These are phyloP conservation scores for Pugionium cornutum DNA, from an alignment of 345 rosid species.

Conservation along the genomic window DNA sequence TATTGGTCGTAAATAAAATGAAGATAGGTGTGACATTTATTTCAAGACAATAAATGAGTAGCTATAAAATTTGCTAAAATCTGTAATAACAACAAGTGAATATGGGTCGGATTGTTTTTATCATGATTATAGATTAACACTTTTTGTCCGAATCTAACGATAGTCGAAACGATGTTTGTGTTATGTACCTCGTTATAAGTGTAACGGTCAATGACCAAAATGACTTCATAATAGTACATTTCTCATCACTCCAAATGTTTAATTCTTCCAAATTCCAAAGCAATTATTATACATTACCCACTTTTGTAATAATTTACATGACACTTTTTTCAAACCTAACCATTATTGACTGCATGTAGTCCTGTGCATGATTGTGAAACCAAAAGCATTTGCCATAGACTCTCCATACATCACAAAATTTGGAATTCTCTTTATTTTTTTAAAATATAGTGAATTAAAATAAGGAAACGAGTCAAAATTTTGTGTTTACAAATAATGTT, in stretches of 20 bases:
- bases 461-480: too few relatives aligned
- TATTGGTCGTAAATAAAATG: neutral
- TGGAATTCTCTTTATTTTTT: too few relatives aligned
- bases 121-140: conserved; percentile 44
- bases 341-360: neutral
- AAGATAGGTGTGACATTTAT: conserved; percentile 1
- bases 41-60: conserved; percentile 25
- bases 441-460: too few relatives aligned
- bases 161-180: conserved; percentile 40
- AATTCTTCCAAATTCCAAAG: conserved; percentile 22
- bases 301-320: conserved; percentile 14
- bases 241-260: conserved; percentile 31
- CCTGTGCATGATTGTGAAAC: too few relatives aligned
- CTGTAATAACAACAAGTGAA: conserved; percentile 33
- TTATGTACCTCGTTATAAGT: conserved; percentile 41
- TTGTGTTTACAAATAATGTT: too few relatives aligned
- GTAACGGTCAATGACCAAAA: conserved; percentile 43
- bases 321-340: conserved; percentile 1
- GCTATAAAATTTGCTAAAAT: conserved; percentile 33
- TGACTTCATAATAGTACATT: conserved; percentile 41
- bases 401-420: too few relatives aligned
- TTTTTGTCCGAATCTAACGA: conserved; percentile 46
- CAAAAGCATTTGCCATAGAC: too few relatives aligned
- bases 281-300: conserved; percentile 34
- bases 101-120: conserved; percentile 27